Evolutionary conservation across 345 rosid species (phyloP), one percentile per base, ranked within the genome.

Genomic region (Ricinus communis): DNA sequence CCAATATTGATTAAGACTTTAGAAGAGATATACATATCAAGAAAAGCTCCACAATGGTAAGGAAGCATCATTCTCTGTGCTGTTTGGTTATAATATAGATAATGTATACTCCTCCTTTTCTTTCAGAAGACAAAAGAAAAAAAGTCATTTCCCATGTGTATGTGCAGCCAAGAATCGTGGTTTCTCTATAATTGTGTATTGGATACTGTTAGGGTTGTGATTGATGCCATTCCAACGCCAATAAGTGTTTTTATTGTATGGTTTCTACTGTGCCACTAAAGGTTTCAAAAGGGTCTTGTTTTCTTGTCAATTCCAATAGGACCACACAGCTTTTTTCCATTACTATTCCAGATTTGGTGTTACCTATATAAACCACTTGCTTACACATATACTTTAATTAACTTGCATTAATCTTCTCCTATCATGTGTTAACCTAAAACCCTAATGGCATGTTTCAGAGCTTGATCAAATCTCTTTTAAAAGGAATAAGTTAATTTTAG

Each of bases 101-200:
- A 33, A 33, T 33, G 38, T 6, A 33, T 72, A 70, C 64, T 65
- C 64, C 31, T 46, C 64, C n/a, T n/a, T n/a, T n/a, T n/a, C n/a
- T n/a, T 56, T 71, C 56, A 55, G 22, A 61, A 0, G 24, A 74
- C 0, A 53, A 27, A 55, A 12, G 19, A 33, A 55, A 55, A 12
- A 56, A 56, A 56, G 16, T 54, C 3, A 54, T 11, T 36, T 60
- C 71, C n/a, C 70, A 77, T 75, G 77, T 81, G 70, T 63, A 58
- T 72, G 78, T 74, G 73, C 76, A 77, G 73, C 78, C 84, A 77
- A 72, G 78, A 80, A 80, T 77, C 78, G 73, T 75, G 77, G 76
- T 63, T 74, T 58, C 79, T 83, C 80, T 76, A 78, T 83, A 62
- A 80, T 76, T 78, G 82, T 68, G 79, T 40, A 66, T 22, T 19